phyloP scores from a whole-genome alignment of 2,329 filamentous ascomycete species.

The Mycosphaerella arachidis region DNA sequence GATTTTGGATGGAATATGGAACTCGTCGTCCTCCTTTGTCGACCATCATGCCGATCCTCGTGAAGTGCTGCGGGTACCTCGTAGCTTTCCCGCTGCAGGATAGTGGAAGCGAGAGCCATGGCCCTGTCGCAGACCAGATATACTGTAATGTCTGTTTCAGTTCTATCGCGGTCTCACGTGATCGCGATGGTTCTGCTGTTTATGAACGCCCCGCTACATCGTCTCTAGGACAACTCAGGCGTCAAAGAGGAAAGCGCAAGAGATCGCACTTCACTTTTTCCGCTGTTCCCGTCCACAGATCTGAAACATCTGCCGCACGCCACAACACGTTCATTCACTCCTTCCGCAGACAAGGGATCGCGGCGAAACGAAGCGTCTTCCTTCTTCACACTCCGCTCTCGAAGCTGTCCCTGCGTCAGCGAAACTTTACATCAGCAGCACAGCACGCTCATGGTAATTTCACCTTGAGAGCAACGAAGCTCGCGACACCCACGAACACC shows the following conservation, averaged over 20 bases:
- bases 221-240: not conserved
- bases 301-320: not conserved
- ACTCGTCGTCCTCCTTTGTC: too few species aligned
- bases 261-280: not conserved
- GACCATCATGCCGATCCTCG: too few species aligned
- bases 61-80: too few species aligned
- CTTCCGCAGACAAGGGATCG: not conserved
- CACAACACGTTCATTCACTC: not conserved
- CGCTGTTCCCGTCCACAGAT: not conserved
- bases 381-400: not conserved
- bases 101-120: too few species aligned
- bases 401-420: not conserved
- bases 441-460: slow-evolving; percentile 11
- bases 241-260: not conserved
- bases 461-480: slow-evolving; percentile 21
- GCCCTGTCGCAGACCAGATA: too few species aligned
- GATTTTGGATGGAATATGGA: too few species aligned
- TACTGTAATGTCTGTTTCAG: too few species aligned
- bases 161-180: not conserved
- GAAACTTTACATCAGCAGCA: not conserved
- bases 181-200: not conserved
- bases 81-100: too few species aligned
- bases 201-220: not conserved
- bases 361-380: not conserved
- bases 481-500: slow-evolving; percentile 10